Evolutionary conservation across 1,284 basidiomycete species (phyloP), one percentile per base, ranked within the genome.

Genomic region (Sutorius eximius): DNA sequence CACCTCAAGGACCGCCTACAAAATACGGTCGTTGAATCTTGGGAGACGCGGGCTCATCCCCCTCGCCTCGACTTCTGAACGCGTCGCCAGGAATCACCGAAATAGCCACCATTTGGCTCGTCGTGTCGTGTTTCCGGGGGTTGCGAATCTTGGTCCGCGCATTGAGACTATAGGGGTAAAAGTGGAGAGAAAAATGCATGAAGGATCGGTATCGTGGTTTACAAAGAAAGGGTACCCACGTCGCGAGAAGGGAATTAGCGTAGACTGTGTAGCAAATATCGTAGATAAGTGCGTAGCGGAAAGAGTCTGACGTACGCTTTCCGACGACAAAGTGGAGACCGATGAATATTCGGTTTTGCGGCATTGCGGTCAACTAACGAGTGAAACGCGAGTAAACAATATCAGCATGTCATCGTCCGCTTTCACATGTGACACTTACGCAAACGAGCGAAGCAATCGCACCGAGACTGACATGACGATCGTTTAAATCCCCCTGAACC

Each of bases 261-360:
- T 66, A 62, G 15, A 66, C 64, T 69, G 20, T 1, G 16, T 13
- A 27, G n/a, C 12, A 24, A 15, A 20, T 27, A 4, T 3, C 3
- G 3, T 40, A 24, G 6, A n/a, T 45, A 37, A 40, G 8, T 15
- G 9, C 3, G 12, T 10, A 13, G 16, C 10, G 4, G 9, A 27
- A 22, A 13, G 10, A 10, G 18, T 22, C 9, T 12, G 24, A 52
- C 73, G 37, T 59, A 80, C 79, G 63, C 66, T 81, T 81, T 45
- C 68, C 74, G 49, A 81, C 76, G 13, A 75, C 66, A 58, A 81
- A 81, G 58, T 81, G 75, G 12, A 81, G 59, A 6, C 71, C 74
- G 56, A 81, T 71, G 50, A 78, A 77, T 18, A 81, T 62, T 16
- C 74, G 69, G 42, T 77, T 77, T 1, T 62, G 37, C 0, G 71